These are phyloP conservation scores for Solanum aculeatissimum DNA, from an alignment of 305 asterid genomes.

Conservation along the genomic window DNA sequence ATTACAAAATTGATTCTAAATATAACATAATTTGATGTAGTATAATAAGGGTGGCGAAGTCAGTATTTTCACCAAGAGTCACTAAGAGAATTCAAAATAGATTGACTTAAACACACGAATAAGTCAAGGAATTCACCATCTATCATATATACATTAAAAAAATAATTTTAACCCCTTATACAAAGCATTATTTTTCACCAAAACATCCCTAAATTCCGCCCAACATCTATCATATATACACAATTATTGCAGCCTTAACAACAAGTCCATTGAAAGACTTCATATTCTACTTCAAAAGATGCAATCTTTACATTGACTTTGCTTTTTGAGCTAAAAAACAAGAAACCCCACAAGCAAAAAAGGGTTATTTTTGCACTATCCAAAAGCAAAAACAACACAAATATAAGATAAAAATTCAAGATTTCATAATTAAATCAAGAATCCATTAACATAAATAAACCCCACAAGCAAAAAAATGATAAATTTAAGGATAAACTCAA, in stretches of 20 bases:
- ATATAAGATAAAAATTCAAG: neutral
- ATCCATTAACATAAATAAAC: neutral
- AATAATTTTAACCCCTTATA: too few species aligned
- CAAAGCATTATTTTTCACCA: neutral
- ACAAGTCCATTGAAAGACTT: slow-evolving; percentile 46
- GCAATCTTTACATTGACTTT: slow-evolving; percentile 14
- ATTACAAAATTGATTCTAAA: too few species aligned
- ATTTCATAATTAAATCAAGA: neutral
- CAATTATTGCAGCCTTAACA: slow-evolving; percentile 86
- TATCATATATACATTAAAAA: neutral
- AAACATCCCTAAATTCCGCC: neutral
- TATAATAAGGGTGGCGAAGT: neutral
- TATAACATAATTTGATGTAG: neutral
- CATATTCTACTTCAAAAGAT: slow-evolving; percentile 11
- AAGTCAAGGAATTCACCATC: neutral
- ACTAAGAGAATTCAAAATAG: neutral
- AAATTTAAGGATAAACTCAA: neutral
- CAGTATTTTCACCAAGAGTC: neutral
- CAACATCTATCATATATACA: too few species aligned
- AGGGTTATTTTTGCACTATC: neutral
- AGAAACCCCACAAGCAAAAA: neutral
- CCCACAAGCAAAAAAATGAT: neutral
- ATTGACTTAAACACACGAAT: neutral
- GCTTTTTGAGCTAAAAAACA: neutral
- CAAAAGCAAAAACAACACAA: neutral